Conservation (phyloP, 352 stramenopile species). For the Globisporangium iwayamae region DNA sequence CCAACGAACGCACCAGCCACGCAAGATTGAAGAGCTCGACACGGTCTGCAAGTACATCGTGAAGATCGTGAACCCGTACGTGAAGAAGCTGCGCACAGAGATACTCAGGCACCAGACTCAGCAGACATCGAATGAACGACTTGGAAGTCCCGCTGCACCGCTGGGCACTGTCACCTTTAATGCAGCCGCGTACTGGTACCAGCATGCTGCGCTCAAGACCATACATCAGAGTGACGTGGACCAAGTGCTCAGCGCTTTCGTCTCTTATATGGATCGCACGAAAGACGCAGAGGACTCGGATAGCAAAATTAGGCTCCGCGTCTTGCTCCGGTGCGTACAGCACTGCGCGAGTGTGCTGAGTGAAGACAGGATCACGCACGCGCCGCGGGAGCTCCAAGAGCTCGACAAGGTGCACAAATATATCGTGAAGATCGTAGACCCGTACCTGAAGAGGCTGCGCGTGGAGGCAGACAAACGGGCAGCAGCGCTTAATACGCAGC, state of each 20-base stretch:
- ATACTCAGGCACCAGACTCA: conserved; percentile 44
- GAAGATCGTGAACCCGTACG: conserved; percentile 83
- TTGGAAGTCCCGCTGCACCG: conserved; percentile 10
- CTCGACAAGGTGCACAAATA: conserved; percentile 88
- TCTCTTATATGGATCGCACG: conserved; percentile 85
- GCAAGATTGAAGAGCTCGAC: conserved; percentile 81
- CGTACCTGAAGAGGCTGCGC: conserved; percentile 82
- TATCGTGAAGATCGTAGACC: conserved; percentile 85
- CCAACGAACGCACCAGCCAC: conserved; percentile 57
- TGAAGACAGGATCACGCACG: conserved; percentile 68
- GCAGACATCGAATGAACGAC: too few species aligned
- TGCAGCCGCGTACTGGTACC: conserved; percentile 68
- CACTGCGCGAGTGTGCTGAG: conserved; percentile 76
- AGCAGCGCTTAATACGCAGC: conserved; percentile 7
- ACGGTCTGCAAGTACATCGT: conserved; percentile 90
- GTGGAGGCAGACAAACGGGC: conserved; percentile 67
- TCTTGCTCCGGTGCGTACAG: conserved; percentile 79
- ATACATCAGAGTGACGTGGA: conserved; percentile 80
- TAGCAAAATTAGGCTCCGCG: conserved; percentile 81
- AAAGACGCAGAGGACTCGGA: conserved; percentile 80
- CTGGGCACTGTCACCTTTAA: conserved; percentile 30
- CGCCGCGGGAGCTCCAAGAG: conserved; percentile 71
- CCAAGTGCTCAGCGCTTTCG: conserved; percentile 80
- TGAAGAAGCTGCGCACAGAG: conserved; percentile 83
- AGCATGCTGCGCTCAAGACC: conserved; percentile 67